These are phyloP conservation scores for Suillus discolor DNA, from an alignment of 768 basidiomycete species.

Conservation along the genomic window DNA sequence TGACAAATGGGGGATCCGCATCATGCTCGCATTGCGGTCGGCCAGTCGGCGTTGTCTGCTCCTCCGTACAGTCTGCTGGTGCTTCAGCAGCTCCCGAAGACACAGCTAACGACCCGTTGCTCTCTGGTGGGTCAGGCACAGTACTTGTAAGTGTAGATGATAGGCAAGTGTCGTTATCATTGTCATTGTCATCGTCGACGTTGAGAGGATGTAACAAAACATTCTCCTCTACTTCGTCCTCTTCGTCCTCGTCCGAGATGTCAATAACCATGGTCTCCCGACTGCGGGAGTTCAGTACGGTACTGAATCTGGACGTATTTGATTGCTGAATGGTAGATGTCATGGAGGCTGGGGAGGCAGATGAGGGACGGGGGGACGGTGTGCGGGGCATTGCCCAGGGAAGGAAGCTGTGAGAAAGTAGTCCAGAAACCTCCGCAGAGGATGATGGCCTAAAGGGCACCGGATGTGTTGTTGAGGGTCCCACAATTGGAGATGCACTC, in stretches of 20 bases:
- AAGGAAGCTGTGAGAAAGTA: constrained; percentile 2
- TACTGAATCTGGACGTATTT: constrained; percentile 28
- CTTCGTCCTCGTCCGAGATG: constrained; percentile 31
- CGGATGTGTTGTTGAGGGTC: background rate
- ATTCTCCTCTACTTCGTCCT: constrained; percentile 16
- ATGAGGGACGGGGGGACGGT: constrained; percentile 3
- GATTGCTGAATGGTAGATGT: constrained; percentile 7
- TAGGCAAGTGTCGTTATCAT: constrained; percentile 1
- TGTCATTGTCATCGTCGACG: background rate
- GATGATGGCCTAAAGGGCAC: constrained; percentile 3
- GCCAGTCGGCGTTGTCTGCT: constrained; percentile 1
- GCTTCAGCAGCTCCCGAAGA: background rate
- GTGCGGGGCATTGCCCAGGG: constrained; percentile 5
- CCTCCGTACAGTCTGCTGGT: background rate
- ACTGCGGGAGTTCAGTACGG: constrained; percentile 22
- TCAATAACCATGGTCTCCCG: constrained; percentile 34
- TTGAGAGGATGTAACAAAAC: background rate
- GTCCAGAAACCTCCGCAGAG: constrained; percentile 14
- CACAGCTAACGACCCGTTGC: constrained; percentile 1
- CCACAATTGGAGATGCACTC: constrained; percentile 4
- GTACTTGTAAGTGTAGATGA: constrained; percentile 1
- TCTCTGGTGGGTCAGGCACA: constrained; percentile 7
- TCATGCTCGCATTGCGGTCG: constrained; percentile 35
- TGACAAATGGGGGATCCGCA: constrained; percentile 55
- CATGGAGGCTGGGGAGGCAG: constrained; percentile 7